These are phyloP conservation scores for Scheffersomyces stambukii DNA, from an alignment of 1,139 yeast species.

Conservation along the genomic window DNA sequence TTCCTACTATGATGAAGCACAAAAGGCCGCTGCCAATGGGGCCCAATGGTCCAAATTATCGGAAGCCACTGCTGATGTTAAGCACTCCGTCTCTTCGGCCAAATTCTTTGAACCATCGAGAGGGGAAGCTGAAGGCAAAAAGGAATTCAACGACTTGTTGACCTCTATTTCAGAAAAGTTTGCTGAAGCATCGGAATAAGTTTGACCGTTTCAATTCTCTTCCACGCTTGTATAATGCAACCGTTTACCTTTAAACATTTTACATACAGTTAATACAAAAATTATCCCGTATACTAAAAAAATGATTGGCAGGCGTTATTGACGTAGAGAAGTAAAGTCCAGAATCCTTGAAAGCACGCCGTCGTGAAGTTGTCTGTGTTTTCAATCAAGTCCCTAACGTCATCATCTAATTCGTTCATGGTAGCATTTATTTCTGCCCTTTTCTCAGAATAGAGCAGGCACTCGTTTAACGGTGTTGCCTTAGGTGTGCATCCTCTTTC, in stretches of 20 bases:
- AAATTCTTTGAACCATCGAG: slow-evolving; percentile 94
- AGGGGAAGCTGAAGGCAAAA: slow-evolving; percentile 75
- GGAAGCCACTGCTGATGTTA: slow-evolving; percentile 84
- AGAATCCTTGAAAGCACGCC: slow-evolving; percentile 10
- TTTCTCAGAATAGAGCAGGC: slow-evolving; percentile 15
- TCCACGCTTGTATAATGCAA: background rate
- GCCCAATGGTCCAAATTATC: slow-evolving; percentile 91
- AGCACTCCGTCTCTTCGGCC: slow-evolving; percentile 89
- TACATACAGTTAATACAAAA: too few relatives aligned
- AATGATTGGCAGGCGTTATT: background rate
- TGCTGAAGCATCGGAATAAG: slow-evolving; percentile 89
- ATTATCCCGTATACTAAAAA: slow-evolving; percentile 2
- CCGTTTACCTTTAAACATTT: slow-evolving; percentile 1
- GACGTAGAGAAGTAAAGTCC: slow-evolving; percentile 5
- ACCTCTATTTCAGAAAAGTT: slow-evolving; percentile 80
- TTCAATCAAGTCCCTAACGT: slow-evolving; percentile 13
- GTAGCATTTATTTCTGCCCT: slow-evolving; percentile 12
- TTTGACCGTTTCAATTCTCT: slow-evolving; percentile 8
- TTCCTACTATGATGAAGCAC: slow-evolving; percentile 93
- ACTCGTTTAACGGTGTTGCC: slow-evolving; percentile 22
- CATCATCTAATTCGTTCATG: slow-evolving; percentile 15
- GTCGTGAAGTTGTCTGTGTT: slow-evolving; percentile 12
- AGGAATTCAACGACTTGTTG: slow-evolving; percentile 73
- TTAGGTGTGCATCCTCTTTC: slow-evolving; percentile 23
- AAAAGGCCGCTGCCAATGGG: slow-evolving; percentile 91